Percentiles rank a stretch among this genome's conserved stretches.
Conservation (phyloP, 305 asterid species). For the Caryopteris hybrid region DNA sequence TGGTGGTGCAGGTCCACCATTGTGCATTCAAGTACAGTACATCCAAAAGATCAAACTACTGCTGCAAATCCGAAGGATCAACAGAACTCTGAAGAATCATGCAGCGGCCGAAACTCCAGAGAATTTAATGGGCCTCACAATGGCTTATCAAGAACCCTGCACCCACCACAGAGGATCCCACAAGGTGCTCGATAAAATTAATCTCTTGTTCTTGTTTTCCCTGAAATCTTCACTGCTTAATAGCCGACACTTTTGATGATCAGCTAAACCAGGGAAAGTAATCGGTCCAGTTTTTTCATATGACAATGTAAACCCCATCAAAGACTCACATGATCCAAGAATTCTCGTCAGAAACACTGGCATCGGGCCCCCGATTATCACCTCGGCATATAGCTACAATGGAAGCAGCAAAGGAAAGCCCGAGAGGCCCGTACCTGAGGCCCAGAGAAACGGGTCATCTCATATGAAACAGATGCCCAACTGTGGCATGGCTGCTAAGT, state of each 20-base stretch:
- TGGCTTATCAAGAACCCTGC: slow-evolving; percentile 44
- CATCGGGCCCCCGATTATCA: slow-evolving; percentile 14
- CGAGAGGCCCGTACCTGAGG: slow-evolving; percentile 31
- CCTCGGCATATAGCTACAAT: slow-evolving; percentile 35
- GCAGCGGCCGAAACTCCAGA: slow-evolving; percentile 35
- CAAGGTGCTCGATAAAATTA: slow-evolving; percentile 35
- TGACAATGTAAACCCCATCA: slow-evolving; percentile 34
- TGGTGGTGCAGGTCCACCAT: slow-evolving; percentile 50
- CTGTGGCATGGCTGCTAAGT: slow-evolving; percentile 50
- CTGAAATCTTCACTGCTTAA: background rate
- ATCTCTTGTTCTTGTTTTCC: background rate
- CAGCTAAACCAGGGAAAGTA: slow-evolving; percentile 75
- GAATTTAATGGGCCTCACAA: slow-evolving; percentile 42
- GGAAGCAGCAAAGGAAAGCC: slow-evolving; percentile 33
- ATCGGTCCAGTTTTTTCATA: slow-evolving; percentile 42
- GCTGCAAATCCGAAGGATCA: slow-evolving; percentile 32
- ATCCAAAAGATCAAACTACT: slow-evolving; percentile 43
- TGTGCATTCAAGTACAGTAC: slow-evolving; percentile 57
- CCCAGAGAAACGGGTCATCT: slow-evolving; percentile 26
- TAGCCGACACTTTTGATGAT: slow-evolving; percentile 2
- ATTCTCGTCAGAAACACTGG: slow-evolving; percentile 34
- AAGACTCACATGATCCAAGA: slow-evolving; percentile 47
- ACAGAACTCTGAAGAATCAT: slow-evolving; percentile 43
- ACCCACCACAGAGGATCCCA: slow-evolving; percentile 50
- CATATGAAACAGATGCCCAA: slow-evolving; percentile 43